Conservation (phyloP, 2,329 filamentous ascomycete genomes). For the Bipolaris cookei region DNA sequence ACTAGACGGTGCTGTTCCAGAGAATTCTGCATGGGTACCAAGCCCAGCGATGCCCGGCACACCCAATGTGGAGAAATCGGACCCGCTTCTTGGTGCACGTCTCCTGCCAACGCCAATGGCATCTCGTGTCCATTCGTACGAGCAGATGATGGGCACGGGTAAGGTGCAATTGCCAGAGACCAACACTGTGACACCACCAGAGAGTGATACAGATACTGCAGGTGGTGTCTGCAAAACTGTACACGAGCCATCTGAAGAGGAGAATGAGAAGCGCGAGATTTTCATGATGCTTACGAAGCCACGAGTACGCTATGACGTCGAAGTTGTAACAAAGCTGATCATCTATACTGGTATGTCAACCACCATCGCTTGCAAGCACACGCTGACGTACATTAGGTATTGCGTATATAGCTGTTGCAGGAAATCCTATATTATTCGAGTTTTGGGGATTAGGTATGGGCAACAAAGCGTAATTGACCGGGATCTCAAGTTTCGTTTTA, state of each 20-base stretch:
- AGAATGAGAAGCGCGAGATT: constrained; percentile 65
- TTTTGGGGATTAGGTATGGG: constrained; percentile 58
- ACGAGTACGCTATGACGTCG: constrained; percentile 94
- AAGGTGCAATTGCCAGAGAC: constrained; percentile 42
- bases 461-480: constrained; percentile 12
- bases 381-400: constrained; percentile 66
- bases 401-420: constrained; percentile 78
- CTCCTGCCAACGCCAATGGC: constrained; percentile 56
- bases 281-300: constrained; percentile 85
- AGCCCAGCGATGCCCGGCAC: constrained; percentile 43
- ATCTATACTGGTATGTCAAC: constrained; percentile 81
- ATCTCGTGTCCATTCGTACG: constrained; percentile 66
- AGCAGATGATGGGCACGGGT: constrained; percentile 76
- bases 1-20: constrained; percentile 38
- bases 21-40: constrained; percentile 34
- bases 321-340: constrained; percentile 95
- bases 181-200: constrained; percentile 30
- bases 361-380: background rate
- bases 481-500: background rate
- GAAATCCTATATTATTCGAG: constrained; percentile 76
- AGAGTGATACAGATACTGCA: constrained; percentile 42
- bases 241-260: constrained; percentile 38
- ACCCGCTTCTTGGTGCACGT: constrained; percentile 51
- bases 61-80: constrained; percentile 27
- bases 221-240: constrained; percentile 29